phyloP scores from a whole-genome alignment of 345 rosid genomes.

The Trapa incisa region DNA sequence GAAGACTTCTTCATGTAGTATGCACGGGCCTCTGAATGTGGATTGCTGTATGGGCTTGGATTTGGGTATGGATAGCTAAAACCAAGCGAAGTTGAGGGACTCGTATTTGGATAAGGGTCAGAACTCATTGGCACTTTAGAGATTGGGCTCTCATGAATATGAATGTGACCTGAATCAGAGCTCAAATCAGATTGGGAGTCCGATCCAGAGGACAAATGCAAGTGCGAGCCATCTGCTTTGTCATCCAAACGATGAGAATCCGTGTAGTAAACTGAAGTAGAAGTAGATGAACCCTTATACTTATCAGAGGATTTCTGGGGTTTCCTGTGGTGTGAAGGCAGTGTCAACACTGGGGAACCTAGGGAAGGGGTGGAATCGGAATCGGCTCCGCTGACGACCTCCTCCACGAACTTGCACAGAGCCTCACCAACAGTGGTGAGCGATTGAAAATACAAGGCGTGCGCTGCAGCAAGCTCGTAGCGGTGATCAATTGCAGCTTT shows the following conservation, averaged over 20 bases:
- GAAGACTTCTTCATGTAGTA: conserved; percentile 69
- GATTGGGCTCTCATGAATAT: conserved; percentile 21
- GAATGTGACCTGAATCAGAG: conserved; percentile 40
- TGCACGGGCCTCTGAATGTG: conserved; percentile 14
- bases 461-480: conserved; percentile 74
- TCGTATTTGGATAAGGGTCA: not conserved
- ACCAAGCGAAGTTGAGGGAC: conserved; percentile 12
- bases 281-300: conserved; percentile 28
- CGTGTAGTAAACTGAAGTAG: conserved; percentile 31
- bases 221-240: conserved; percentile 36
- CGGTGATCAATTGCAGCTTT: conserved; percentile 65
- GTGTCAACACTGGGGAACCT: conserved; percentile 62
- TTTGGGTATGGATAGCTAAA: conserved; percentile 8
- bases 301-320: conserved; percentile 2
- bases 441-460: conserved; percentile 58
- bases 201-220: conserved; percentile 47
- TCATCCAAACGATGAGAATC: conserved; percentile 16
- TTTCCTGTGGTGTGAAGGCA: conserved; percentile 65
- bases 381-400: conserved; percentile 44
- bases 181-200: conserved; percentile 38
- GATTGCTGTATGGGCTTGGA: not conserved
- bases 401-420: conserved; percentile 63
- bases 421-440: conserved; percentile 69
- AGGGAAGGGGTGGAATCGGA: conserved; percentile 17
- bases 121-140: conserved; percentile 13